phyloP scores from a whole-genome alignment of 225 moss, liverwort and hornwort genomes.

The Bryum argenteum region DNA sequence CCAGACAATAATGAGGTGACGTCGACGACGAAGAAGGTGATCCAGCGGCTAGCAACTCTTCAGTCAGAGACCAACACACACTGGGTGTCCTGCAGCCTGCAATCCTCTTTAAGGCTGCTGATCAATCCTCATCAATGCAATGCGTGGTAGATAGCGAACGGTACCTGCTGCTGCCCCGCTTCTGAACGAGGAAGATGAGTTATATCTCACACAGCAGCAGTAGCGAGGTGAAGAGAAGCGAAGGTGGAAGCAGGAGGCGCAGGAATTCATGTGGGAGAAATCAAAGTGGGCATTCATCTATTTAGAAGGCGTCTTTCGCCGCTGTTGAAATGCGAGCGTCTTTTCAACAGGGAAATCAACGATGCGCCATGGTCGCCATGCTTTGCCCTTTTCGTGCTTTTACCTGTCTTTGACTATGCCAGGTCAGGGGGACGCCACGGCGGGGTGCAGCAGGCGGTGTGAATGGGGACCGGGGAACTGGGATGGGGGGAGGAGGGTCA shows the following conservation, averaged over 20 bases:
- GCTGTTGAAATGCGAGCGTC: conserved; percentile 8
- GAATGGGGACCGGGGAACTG: not conserved
- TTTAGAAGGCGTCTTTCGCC: conserved; percentile 10
- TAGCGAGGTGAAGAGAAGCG: not conserved
- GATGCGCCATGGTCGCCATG: conserved; percentile 14
- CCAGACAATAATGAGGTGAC: not conserved
- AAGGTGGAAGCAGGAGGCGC: too few species aligned
- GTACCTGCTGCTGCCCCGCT: not conserved
- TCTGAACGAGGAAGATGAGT: not conserved
- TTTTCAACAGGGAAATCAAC: conserved; percentile 31
- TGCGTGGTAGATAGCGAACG: too few species aligned
- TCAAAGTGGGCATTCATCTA: not conserved
- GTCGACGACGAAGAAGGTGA: not conserved
- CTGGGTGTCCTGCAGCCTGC: conserved; percentile 20
- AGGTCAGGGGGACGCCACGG: not conserved
- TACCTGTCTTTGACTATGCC: conserved; percentile 17
- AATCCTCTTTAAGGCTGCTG: conserved; percentile 18
- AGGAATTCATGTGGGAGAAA: not conserved
- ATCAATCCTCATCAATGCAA: conserved; percentile 23
- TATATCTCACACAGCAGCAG: not conserved
- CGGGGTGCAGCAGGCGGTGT: not conserved
- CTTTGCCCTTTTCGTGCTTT: conserved; percentile 16
- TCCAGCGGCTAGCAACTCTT: not conserved
- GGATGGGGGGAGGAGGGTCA: not conserved
- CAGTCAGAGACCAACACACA: conserved; percentile 15